These are phyloP conservation scores for Dictyostelium discoideum DNA, from an alignment of 78 protist species.

Conservation along the genomic window DNA sequence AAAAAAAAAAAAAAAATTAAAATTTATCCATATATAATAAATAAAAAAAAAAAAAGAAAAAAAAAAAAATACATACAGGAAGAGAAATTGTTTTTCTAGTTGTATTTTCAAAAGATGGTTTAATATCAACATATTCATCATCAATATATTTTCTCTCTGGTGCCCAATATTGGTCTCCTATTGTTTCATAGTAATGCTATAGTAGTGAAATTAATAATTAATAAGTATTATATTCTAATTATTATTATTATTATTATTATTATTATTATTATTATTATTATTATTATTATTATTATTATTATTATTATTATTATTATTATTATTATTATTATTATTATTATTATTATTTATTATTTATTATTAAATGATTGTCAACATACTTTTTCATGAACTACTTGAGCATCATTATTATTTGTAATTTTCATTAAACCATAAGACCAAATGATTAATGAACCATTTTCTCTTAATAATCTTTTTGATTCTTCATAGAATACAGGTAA, in stretches of 20 bases:
- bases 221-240: neutral
- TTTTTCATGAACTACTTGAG: constrained; percentile 11
- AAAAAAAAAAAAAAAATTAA: too few species aligned
- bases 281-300: too few species aligned
- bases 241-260: neutral
- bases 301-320: too few species aligned
- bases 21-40: neutral
- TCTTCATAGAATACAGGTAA: constrained; percentile 1
- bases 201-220: neutral
- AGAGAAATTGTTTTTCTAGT: constrained; percentile 8
- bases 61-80: neutral
- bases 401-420: neutral
- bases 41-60: neutral
- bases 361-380: neutral
- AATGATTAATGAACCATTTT: constrained; percentile 17
- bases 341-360: too few species aligned
- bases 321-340: too few species aligned
- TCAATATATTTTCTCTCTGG: constrained; percentile 36
- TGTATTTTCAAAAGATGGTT: constrained; percentile 59
- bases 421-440: constrained; percentile 22
- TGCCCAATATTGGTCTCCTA: constrained; percentile 48
- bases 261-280: too few species aligned
- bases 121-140: constrained; percentile 31
- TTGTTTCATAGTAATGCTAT: neutral
- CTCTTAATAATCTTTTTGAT: constrained; percentile 27